Percentiles rank a stretch among this genome's conserved stretches.
phyloP scores from a whole-genome alignment of 805 yeast genomes.

The Komagataella mondaviorum region DNA sequence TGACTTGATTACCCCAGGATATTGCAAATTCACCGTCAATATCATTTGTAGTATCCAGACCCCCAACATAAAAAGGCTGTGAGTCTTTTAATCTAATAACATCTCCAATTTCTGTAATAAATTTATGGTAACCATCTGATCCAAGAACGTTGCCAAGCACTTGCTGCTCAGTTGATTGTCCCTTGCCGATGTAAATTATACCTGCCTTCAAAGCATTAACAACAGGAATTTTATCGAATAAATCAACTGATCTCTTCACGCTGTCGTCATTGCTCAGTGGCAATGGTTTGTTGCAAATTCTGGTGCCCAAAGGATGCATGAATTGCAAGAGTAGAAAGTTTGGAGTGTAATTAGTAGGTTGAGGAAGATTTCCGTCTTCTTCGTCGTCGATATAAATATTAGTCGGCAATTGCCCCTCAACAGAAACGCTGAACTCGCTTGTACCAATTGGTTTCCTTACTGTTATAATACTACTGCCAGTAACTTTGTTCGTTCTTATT shows the following conservation, averaged over 20 bases:
- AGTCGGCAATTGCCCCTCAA: slow-evolving; percentile 26
- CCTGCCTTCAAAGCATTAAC: slow-evolving; percentile 74
- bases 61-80: slow-evolving; percentile 52
- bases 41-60: slow-evolving; percentile 58
- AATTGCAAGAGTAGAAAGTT: slow-evolving; percentile 9
- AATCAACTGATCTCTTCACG: slow-evolving; percentile 37
- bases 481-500: slow-evolving; percentile 34
- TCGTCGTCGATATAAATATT: slow-evolving; percentile 3
- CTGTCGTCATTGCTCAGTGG: slow-evolving; percentile 16
- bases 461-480: slow-evolving; percentile 37
- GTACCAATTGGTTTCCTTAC: slow-evolving; percentile 61
- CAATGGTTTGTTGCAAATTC: slow-evolving; percentile 5
- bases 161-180: slow-evolving; percentile 49
- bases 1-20: slow-evolving; percentile 57
- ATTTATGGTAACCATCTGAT: slow-evolving; percentile 45
- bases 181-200: slow-evolving; percentile 56
- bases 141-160: slow-evolving; percentile 55
- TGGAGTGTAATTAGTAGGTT: slow-evolving; percentile 9
- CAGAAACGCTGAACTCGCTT: slow-evolving; percentile 27
- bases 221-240: slow-evolving; percentile 65
- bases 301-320: slow-evolving; percentile 6
- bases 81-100: slow-evolving; percentile 44
- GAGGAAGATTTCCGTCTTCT: slow-evolving; percentile 5
- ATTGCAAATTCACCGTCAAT: slow-evolving; percentile 67
- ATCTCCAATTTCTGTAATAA: slow-evolving; percentile 45